phyloP scores from a whole-genome alignment of 2,329 filamentous ascomycete species.

The Scedosporium boydii region DNA sequence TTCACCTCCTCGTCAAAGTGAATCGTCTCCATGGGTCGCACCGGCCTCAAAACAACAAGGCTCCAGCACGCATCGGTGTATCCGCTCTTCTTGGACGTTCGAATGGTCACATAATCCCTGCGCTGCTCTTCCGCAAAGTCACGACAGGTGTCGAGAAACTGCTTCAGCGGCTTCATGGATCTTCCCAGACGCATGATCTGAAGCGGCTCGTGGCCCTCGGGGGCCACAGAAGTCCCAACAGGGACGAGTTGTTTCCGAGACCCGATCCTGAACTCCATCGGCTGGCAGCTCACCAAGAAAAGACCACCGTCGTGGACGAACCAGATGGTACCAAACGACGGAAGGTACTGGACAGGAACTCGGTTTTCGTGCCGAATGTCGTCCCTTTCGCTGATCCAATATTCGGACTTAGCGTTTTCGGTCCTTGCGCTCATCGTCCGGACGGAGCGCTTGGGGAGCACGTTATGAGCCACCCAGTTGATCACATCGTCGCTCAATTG shows the following conservation, averaged over 20 bases:
- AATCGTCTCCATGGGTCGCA: slow-evolving; percentile 65
- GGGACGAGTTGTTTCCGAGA: slow-evolving; percentile 11
- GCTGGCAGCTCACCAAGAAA: slow-evolving; percentile 25
- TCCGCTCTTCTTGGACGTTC: slow-evolving; percentile 16
- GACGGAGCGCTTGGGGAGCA: slow-evolving; percentile 19
- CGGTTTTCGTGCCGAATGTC: slow-evolving; percentile 23
- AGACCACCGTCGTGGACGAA: slow-evolving; percentile 21
- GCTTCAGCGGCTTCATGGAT: slow-evolving; percentile 20
- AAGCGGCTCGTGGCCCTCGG: slow-evolving; percentile 26
- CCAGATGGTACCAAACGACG: slow-evolving; percentile 27
- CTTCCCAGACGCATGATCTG: slow-evolving; percentile 28
- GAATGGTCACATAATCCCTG: slow-evolving; percentile 25
- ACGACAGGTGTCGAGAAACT: slow-evolving; percentile 19
- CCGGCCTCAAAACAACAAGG: slow-evolving; percentile 40
- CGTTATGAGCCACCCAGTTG: slow-evolving; percentile 26
- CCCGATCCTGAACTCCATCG: slow-evolving; percentile 10
- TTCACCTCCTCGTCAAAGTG: slow-evolving; percentile 62
- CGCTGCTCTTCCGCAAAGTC: slow-evolving; percentile 23
- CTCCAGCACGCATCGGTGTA: slow-evolving; percentile 22
- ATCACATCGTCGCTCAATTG: slow-evolving; percentile 27
- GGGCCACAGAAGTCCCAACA: slow-evolving; percentile 23
- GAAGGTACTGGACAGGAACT: slow-evolving; percentile 24
- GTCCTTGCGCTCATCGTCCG: slow-evolving; percentile 26
- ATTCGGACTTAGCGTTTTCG: slow-evolving; percentile 19
- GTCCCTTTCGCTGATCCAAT: slow-evolving; percentile 17